Evolutionary conservation across 257 asterid species (phyloP), one percentile per base, ranked within the genome.

Genomic region (Lantana camara): DNA sequence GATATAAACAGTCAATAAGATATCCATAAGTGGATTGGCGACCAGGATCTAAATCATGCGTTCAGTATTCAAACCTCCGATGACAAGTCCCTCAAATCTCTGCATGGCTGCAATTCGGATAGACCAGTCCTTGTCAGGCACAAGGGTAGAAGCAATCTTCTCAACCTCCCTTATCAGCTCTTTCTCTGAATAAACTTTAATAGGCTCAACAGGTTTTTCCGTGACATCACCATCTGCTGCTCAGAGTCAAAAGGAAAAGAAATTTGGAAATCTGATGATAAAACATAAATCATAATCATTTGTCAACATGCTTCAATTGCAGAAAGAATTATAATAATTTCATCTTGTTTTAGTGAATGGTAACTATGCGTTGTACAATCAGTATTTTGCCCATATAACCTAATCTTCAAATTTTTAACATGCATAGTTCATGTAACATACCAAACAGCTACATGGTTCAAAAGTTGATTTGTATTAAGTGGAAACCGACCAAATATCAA

Each of bases 51-150:
- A 11, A 67, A 65, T 50, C 58, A 21, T 63, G 58, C 4, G 46
- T 3, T 34, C n/a, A 49, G 59, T 40, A 54, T 63, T 44, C 72
- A 73, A 34, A 90, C 99, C 99, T 86, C 99, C 99, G 71, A 90
- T 70, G 62, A 88, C 90, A 79, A 94, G 96, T 60, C 82, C 96
- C 68, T 94, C 99, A 57, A 90, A 74, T 82, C 96, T 90, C 79
- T 94, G 99, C 97, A 94, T 85, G 65, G 98, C 96, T 68, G 95
- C 80, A 65, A 88, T 86, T 32, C 99, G 97, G 42, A 88, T 23
- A 67, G 98, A 94, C 99, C 99, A 94, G 77, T 94, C 99, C 75
- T 94, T 94, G 16, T 94, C 99, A 50, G 99, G 99, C 67, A 86
- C 88, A 75, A 94, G 94, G 76, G 79, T 90, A 29, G 95, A 83